A percentile compares a stretch with the other conserved stretches of the same genome.
Evolutionary conservation across 805 yeast species (phyloP).

Genomic region (Clavispora phyllophila): DNA sequence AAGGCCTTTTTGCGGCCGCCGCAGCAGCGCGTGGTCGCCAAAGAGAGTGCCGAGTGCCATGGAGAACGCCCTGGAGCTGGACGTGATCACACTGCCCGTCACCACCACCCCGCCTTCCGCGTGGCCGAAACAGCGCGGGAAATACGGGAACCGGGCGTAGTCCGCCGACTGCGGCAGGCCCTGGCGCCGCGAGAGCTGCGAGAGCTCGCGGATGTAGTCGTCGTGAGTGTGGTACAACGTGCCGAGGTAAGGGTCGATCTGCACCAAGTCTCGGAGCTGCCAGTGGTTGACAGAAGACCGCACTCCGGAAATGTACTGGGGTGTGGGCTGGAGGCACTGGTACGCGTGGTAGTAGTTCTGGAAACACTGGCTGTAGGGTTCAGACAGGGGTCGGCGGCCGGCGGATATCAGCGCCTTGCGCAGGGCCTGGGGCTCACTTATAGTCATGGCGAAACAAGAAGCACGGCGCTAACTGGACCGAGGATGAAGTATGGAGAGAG

Average conservation of each 20-base stretch:
- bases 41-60: constrained; percentile 21
- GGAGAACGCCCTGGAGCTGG: constrained; percentile 27
- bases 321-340: constrained; percentile 32
- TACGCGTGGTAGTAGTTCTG: constrained; percentile 40
- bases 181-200: constrained; percentile 6
- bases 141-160: constrained; percentile 51
- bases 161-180: constrained; percentile 13
- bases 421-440: neutral
- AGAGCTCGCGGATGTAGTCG: constrained; percentile 37
- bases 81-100: constrained; percentile 44
- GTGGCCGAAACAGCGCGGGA: constrained; percentile 63
- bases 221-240: constrained; percentile 56
- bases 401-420: neutral
- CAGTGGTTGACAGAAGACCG: constrained; percentile 49
- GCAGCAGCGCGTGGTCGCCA: neutral
- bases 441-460: constrained; percentile 4
- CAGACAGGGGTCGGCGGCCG: neutral
- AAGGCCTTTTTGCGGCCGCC: constrained; percentile 53
- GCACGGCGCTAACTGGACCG: too few relatives aligned
- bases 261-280: constrained; percentile 76
- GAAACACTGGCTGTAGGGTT: constrained; percentile 25
- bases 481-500: too few relatives aligned
- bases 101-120: constrained; percentile 47
- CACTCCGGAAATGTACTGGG: constrained; percentile 28
- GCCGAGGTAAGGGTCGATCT: constrained; percentile 40